Evolutionary conservation across 495 filamentous ascomycete genomes (phyloP), one percentile per base, ranked within the genome.

Genomic region (Hyaloscypha hepaticicola): DNA sequence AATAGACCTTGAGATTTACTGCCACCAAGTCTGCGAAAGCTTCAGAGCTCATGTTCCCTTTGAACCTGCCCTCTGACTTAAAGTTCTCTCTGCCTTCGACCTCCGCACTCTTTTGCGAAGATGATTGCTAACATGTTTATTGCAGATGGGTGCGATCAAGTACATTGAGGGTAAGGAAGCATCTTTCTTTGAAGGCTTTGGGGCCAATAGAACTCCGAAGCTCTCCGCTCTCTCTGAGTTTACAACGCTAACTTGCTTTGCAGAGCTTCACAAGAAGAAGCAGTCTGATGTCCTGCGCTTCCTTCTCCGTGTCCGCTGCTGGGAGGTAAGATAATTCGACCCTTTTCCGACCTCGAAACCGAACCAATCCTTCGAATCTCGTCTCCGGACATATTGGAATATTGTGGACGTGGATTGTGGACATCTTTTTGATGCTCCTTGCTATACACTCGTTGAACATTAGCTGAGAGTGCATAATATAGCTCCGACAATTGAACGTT

Each of bases 191-290:
- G n/a, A n/a, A n/a, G n/a, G n/a, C n/a, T n/a, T n/a, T n/a, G n/a
- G n/a, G n/a, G n/a, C n/a, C n/a, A n/a, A n/a, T n/a, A n/a, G n/a
- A n/a, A n/a, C n/a, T n/a, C n/a, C n/a, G n/a, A n/a, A n/a, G n/a
- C n/a, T n/a, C n/a, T n/a, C n/a, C n/a, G n/a, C n/a, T n/a, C n/a
- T n/a, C n/a, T n/a, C n/a, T n/a, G n/a, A n/a, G n/a, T n/a, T n/a
- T n/a, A n/a, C n/a, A n/a, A n/a, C n/a, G n/a, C n/a, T n/a, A n/a
- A n/a, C n/a, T n/a, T 97, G 97, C 84, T 90, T 98, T 81, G 95
- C 98, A 86, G 95, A 99, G 87, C 88, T 99, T 79, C 91, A 96
- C 77, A 98, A 98, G 91, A 96, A 96, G 90, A 99, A 99, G 91
- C 95, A 99, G 86, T 96, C 91, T 76, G 95, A 99, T 82, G 90